phyloP scores from a whole-genome alignment of 2,329 filamentous ascomycete genomes.

The Fusarium sp. region DNA sequence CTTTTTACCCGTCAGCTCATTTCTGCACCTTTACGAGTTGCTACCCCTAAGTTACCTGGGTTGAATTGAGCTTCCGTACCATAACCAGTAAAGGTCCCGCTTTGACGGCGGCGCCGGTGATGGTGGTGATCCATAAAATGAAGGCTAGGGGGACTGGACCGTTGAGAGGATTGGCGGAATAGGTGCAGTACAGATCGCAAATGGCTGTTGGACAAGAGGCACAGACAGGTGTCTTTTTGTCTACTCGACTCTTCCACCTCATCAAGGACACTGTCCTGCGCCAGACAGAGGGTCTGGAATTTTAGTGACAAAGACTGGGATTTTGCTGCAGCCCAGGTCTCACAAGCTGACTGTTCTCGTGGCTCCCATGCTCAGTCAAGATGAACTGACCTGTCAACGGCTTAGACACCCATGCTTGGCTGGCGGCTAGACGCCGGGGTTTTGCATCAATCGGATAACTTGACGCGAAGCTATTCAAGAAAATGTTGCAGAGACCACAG shows the following conservation, averaged over 20 bases:
- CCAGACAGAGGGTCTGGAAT: slow-evolving; percentile 25
- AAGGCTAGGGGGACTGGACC: slow-evolving; percentile 14
- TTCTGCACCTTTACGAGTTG: slow-evolving; percentile 30
- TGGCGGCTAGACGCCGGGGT: slow-evolving; percentile 27
- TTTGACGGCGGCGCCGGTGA: slow-evolving; percentile 25
- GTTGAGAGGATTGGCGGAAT: slow-evolving; percentile 34
- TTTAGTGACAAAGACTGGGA: slow-evolving; percentile 4
- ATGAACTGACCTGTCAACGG: slow-evolving; percentile 38
- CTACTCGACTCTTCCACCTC: background rate
- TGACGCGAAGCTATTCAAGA: slow-evolving; percentile 5
- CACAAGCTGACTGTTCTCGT: slow-evolving; percentile 40
- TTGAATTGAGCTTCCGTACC: slow-evolving; percentile 6
- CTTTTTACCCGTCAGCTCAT: slow-evolving; percentile 35
- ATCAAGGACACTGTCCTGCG: background rate
- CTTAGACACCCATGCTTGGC: slow-evolving; percentile 33
- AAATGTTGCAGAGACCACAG: slow-evolving; percentile 25
- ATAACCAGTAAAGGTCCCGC: slow-evolving; percentile 19
- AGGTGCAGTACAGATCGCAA: slow-evolving; percentile 15
- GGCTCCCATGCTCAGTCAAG: slow-evolving; percentile 42
- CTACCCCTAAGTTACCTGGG: background rate
- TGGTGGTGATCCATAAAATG: slow-evolving; percentile 14
- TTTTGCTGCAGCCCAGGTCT: slow-evolving; percentile 15
- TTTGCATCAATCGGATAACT: slow-evolving; percentile 31
- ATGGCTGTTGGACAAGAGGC: slow-evolving; percentile 17
- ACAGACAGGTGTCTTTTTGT: slow-evolving; percentile 8